A percentile compares a stretch with the other conserved stretches of the same genome.
These are phyloP conservation scores for Metschnikowia borealis DNA, from an alignment of 805 yeast genomes.

Conservation along the genomic window DNA sequence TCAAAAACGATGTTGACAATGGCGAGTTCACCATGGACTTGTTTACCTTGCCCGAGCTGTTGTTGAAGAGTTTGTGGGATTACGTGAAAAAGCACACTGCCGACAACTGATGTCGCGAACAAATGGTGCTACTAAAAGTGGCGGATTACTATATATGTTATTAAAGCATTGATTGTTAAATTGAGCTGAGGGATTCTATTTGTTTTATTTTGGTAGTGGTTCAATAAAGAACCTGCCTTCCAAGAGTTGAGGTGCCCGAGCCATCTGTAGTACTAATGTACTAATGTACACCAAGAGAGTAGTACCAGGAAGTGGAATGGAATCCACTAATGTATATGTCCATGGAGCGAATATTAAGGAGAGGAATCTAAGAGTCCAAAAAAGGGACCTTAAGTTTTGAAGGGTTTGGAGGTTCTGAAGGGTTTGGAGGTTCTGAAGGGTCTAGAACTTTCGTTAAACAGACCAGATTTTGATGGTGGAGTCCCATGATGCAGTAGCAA, in stretches of 20 bases:
- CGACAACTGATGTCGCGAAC: slow-evolving; percentile 13
- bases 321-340: no score
- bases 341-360: neutral
- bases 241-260: neutral
- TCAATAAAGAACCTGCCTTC: neutral
- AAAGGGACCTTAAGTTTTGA: no score
- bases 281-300: neutral
- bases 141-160: neutral
- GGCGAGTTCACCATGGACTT: slow-evolving; percentile 97
- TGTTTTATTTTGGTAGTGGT: neutral
- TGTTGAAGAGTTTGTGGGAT: slow-evolving; percentile 91
- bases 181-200: neutral
- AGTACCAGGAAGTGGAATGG: neutral
- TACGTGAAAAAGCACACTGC: slow-evolving; percentile 72
- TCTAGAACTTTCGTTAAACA: neutral
- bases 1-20: slow-evolving; percentile 91
- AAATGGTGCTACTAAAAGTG: neutral
- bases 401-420: no score
- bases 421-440: neutral
- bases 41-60: slow-evolving; percentile 85
- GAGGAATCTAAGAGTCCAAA: no score
- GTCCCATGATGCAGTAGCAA: slow-evolving; percentile 82
- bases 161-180: slow-evolving; percentile 1
- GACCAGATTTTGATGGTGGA: slow-evolving; percentile 67
- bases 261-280: neutral